Evolutionary conservation across 345 rosid genomes (phyloP), one percentile per base, ranked within the genome.

Genomic region (Moringa oleifera): DNA sequence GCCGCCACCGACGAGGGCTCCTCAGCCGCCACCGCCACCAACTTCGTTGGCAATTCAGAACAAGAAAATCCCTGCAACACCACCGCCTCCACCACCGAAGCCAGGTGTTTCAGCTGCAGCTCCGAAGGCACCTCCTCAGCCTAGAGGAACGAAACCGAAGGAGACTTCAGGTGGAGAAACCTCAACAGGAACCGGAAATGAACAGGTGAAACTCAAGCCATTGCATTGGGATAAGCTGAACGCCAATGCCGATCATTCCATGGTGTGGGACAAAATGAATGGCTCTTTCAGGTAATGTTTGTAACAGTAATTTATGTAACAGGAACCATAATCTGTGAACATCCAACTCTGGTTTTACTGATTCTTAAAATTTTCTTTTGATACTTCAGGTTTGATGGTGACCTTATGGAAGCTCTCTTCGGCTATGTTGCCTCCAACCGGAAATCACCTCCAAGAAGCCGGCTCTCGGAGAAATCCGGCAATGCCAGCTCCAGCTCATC

Each of bases 371-470:
- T 24, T 23, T 54, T 63, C 49, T 51, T 2, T 11, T 33, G 54
- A 45, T 57, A 54, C 57, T 68, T 57, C 84, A 88, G 98, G 74
- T 68, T 88, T 72, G 96, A 93, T 59, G 87, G 74, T 25, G 89
- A 90, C 66, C 80, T 88, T 23, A 90, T 90, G 99, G 97, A 93
- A 74, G 94, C 96, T 53, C 85, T 93, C 2, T 93, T 93, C 62
- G 97, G 99, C 45, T 80, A 61, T 55, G 83, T 81, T 17, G 91
- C 90, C 22, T 79, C 75, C 19, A 83, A 83, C 20, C 70, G 63
- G 65, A 85, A 72, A 72, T 66, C 89, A 2, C 75, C 83, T 11
- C 37, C 61, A 13, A 25, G 65, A 46, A 68, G 47, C 9, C 45
- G 41, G 6, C 61, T 23, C 50, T 25, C 71, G 51, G 55, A 22